Base-by-base conservation (phyloP, 768 basidiomycete genomes). In the Amanita brunnescens region DNA sequence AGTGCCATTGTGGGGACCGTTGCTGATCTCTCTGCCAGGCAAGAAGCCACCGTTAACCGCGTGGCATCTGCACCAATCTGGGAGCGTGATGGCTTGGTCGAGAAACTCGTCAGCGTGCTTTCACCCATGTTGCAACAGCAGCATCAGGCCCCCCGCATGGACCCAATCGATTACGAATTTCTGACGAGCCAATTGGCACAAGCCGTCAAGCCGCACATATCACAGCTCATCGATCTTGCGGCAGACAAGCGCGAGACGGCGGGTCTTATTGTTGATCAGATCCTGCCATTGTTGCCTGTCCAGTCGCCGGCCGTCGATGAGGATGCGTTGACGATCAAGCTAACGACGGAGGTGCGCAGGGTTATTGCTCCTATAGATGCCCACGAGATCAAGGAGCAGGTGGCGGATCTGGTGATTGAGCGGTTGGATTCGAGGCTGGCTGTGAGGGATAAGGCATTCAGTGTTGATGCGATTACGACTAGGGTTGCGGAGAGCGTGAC, bases 191-290 rank as follows among this genome's bases (percentile, higher is more conserved):
- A 80, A 58, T 78, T 92, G 13, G 76, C 85, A 20, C 86, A 92
- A 64, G 86, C 90, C 0, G 90, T 92, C 60, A 91, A 91, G 59
- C 90, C 90, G 6, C 85, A 91, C 56, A 90, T 92, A 21, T 80
- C 87, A 1, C 88, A 92, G 57, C 80, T 92, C 53, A 92, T 92
- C 55, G 90, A 92, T 61, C 76, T 92, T 44, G 84, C 90, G 23
- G 89, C 87, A 0, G 90, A 92, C 63, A 92, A 92, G 63, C 78
- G 87, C 32, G 90, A 92, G 66, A 92, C 90, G 3, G 90, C 90
- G 3, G 74, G 77, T 6, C 76, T 92, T 37, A 92, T 92, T 52
- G 79, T 90, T 24, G 78, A 91, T 47, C 71, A 77, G 18, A 76
- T 92, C 34, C 52, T 81, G 5, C 90, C 90, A 8, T 62, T 87